Evolutionary conservation across 1,139 yeast genomes (phyloP), one percentile per base, ranked within the genome.

Genomic region (Yamadazyma sp.): DNA sequence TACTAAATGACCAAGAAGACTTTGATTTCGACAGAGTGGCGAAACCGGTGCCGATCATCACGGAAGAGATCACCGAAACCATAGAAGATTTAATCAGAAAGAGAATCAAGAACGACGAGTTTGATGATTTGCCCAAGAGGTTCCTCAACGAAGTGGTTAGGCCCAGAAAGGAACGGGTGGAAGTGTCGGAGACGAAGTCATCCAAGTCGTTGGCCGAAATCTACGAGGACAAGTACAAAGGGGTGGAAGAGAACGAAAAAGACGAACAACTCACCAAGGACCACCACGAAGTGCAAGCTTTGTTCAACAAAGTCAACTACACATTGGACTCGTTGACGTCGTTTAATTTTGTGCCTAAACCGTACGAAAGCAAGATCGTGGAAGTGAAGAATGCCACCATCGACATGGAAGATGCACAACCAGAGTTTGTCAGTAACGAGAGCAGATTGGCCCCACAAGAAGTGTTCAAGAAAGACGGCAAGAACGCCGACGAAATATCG

Each of bases 341-440:
- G 8, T 95, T 97, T 51, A 95, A 89, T 59, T 92, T 85, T 66
- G 79, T 89, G 39, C 98, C 98, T 40, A 87, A 85, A 61, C 96
- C 96, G 12, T 82, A 87, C 41, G 83, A 86, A 58, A 60, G 56
- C 47, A 86, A 87, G 51, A 66, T 83, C 18, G 69, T 91, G 48
- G 91, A 87, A 44, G 82, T 92, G 55, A 88, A 83, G 56, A 88
- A 66, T 41, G 83, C 96, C 2, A 77, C 96, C 2, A 83, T 92
- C 39, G 59, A 83, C 5, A 87, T 91, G 96, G 98, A 92, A 64
- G 98, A 92, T 56, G 94, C 97, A 1, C 98, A 91, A 64, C 98
- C 98, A 34, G 72, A 87, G 41, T 83, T 91, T 33, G 75, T 87
- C 65, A 78, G 94, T 2, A 67, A 78, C 25, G 87, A 83, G 20